These are phyloP conservation scores for Tephrocybe sp. DNA, from an alignment of 768 basidiomycete genomes.

Conservation along the genomic window DNA sequence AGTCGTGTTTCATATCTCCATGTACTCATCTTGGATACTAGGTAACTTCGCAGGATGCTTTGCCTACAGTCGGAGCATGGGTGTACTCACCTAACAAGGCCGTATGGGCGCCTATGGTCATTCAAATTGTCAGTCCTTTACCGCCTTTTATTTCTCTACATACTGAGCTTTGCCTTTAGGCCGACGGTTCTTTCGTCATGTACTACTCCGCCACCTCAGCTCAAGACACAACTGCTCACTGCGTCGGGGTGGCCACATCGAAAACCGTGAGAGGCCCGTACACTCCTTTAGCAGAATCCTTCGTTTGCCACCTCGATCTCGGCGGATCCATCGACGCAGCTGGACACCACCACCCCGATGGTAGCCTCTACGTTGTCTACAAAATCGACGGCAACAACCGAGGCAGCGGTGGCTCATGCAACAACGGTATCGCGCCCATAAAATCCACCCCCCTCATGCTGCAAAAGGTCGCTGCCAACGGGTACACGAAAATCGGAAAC, in stretches of 20 bases:
- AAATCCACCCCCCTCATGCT: slow-evolving; percentile 17
- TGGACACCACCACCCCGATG: slow-evolving; percentile 14
- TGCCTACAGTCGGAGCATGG: slow-evolving; percentile 15
- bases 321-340: slow-evolving; percentile 14
- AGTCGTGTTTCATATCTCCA: background rate
- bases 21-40: background rate
- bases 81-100: slow-evolving; percentile 9
- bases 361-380: slow-evolving; percentile 16
- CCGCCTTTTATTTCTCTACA: background rate
- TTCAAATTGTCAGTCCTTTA: slow-evolving; percentile 4
- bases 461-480: slow-evolving; percentile 14
- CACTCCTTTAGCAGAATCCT: slow-evolving; percentile 3
- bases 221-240: slow-evolving; percentile 11
- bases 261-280: slow-evolving; percentile 8
- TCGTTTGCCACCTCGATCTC: slow-evolving; percentile 13
- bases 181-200: slow-evolving; percentile 11
- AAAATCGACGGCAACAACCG: slow-evolving; percentile 15
- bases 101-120: slow-evolving; percentile 17
- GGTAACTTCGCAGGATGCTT: slow-evolving; percentile 8
- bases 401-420: slow-evolving; percentile 14
- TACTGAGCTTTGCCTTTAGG: slow-evolving; percentile 1
- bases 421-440: slow-evolving; percentile 14
- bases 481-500: slow-evolving; percentile 13
- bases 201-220: slow-evolving; percentile 15
- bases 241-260: slow-evolving; percentile 15